phyloP scores from a whole-genome alignment of 768 basidiomycete species.

The Polyporus arcularius region DNA sequence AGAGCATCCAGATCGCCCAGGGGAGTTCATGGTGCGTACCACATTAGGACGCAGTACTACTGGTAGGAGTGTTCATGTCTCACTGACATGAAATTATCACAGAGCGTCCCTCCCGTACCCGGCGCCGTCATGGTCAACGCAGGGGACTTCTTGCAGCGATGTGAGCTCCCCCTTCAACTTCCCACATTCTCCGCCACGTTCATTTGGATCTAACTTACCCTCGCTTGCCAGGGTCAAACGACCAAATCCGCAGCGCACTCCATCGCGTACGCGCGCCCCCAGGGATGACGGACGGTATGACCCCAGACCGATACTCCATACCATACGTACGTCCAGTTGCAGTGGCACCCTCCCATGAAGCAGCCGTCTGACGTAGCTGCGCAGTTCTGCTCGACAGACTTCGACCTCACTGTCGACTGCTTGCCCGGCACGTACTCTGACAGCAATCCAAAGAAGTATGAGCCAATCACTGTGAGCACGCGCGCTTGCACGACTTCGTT shows the following conservation, averaged over 20 bases:
- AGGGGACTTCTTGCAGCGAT: constrained; percentile 50
- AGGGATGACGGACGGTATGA: constrained; percentile 32
- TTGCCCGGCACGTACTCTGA: constrained; percentile 54
- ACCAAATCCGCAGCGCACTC: constrained; percentile 45
- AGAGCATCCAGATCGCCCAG: constrained; percentile 49
- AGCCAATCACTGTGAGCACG: constrained; percentile 36
- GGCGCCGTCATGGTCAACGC: constrained; percentile 51
- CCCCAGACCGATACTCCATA: constrained; percentile 57
- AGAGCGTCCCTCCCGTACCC: constrained; percentile 43
- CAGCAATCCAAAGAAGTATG: constrained; percentile 49
- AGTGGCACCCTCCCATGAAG: not conserved
- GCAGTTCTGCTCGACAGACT: constrained; percentile 34
- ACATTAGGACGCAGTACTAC: not conserved
- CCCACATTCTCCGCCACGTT: too few species aligned
- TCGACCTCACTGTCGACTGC: constrained; percentile 38
- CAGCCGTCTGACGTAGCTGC: constrained; percentile 12
- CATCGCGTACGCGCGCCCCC: constrained; percentile 51
- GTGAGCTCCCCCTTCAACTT: constrained; percentile 25
- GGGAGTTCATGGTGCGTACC: constrained; percentile 34
- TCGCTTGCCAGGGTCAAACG: constrained; percentile 30
- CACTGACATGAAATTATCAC: not conserved
- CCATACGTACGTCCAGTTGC: constrained; percentile 48
- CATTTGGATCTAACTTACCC: too few species aligned
- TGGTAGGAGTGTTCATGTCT: too few species aligned
- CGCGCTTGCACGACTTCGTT: too few species aligned